Percentiles rank a stretch among this genome's conserved stretches.
Evolutionary conservation across 2,329 filamentous ascomycete species (phyloP).

Genomic region (Colletotrichum sp.): DNA sequence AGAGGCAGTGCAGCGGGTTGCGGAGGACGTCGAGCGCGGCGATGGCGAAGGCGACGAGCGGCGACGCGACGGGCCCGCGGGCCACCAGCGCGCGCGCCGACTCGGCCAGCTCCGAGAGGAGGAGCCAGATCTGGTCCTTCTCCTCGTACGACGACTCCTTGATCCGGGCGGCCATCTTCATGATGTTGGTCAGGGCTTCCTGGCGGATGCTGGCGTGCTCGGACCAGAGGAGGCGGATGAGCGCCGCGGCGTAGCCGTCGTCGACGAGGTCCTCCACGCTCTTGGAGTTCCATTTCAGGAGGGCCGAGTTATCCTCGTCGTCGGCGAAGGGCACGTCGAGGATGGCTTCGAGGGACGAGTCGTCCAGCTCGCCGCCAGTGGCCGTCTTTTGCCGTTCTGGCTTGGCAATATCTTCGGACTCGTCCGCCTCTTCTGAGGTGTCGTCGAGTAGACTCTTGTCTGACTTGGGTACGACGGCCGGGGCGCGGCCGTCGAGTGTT

Average conservation of each 20-base stretch:
- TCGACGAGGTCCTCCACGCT: conserved; percentile 80
- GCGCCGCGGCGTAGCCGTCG: conserved; percentile 71
- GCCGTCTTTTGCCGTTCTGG: neutral
- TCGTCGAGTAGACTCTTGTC: neutral
- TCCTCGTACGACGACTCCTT: conserved; percentile 76
- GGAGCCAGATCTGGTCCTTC: conserved; percentile 77
- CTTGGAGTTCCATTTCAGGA: conserved; percentile 75
- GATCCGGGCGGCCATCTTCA: conserved; percentile 67
- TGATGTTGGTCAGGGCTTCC: conserved; percentile 74
- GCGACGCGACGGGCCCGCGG: conserved; percentile 68
- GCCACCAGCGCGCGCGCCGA: conserved; percentile 65
- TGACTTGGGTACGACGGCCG: neutral
- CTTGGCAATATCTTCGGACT: neutral
- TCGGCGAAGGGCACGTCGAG: conserved; percentile 54
- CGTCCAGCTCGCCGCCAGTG: conserved; percentile 27
- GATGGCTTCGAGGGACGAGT: conserved; percentile 54
- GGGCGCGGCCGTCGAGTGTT: neutral
- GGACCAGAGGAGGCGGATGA: conserved; percentile 80
- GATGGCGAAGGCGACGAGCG: conserved; percentile 77
- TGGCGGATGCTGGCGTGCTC: conserved; percentile 76
- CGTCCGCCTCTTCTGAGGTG: neutral
- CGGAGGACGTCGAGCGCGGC: conserved; percentile 73
- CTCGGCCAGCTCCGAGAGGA: conserved; percentile 81
- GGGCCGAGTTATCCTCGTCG: conserved; percentile 55
- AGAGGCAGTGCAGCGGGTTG: conserved; percentile 82